phyloP scores from a whole-genome alignment of 345 rosid genomes.

The Eucalyptus curtisii region DNA sequence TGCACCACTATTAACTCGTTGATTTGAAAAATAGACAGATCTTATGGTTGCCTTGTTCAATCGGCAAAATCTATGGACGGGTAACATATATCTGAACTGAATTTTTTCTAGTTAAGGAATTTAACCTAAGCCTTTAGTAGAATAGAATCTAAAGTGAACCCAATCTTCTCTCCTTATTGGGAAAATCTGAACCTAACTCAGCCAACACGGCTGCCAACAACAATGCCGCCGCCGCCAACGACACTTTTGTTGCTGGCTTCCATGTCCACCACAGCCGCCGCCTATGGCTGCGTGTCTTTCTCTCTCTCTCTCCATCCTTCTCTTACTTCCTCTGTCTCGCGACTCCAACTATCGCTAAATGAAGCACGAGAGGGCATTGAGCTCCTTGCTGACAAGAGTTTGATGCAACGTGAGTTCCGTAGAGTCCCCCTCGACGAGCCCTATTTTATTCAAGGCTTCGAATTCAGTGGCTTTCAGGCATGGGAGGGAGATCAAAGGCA shows the following conservation, averaged over 20 bases:
- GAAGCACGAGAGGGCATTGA: neutral
- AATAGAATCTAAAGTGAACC: neutral
- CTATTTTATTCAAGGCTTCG: neutral
- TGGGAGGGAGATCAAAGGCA: neutral
- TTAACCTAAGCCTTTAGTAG: neutral
- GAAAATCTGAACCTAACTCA: neutral
- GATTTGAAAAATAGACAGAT: neutral
- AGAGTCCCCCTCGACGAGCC: neutral
- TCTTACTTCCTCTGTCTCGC: neutral
- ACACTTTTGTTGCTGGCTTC: neutral
- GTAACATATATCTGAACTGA: neutral
- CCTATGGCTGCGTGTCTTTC: neutral
- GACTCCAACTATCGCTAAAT: neutral
- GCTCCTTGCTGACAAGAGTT: neutral
- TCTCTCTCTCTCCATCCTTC: neutral
- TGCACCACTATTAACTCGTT: neutral
- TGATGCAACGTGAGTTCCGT: neutral
- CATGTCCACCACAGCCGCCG: neutral
- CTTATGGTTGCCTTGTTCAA: neutral
- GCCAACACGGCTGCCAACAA: neutral
- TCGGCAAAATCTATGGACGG: neutral
- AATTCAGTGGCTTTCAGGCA: neutral
- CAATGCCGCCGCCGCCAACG: neutral
- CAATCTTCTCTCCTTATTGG: neutral
- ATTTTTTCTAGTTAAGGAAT: neutral